Conservation (phyloP, 2,329 filamentous ascomycete genomes). For the Beauveria medogensis region DNA sequence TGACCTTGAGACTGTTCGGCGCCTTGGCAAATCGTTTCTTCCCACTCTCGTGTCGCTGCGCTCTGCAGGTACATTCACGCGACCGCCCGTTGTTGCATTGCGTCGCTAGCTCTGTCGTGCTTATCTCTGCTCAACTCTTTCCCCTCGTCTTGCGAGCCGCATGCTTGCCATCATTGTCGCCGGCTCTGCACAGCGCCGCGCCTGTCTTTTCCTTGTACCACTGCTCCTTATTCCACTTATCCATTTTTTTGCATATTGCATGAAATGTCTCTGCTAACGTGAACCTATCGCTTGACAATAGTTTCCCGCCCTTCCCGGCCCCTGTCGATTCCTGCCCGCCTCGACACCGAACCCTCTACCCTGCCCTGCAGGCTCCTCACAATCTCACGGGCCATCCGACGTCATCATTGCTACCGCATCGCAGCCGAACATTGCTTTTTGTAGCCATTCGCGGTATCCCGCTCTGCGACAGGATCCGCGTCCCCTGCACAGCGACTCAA, state of each 20-base stretch:
- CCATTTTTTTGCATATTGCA: conserved; percentile 7
- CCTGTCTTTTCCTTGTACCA: background rate
- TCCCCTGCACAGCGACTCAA: background rate
- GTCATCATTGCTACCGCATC: conserved; percentile 9
- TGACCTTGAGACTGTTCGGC: conserved; percentile 8
- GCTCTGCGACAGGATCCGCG: background rate
- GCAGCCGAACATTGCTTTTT: conserved; percentile 6
- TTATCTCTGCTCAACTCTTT: background rate
- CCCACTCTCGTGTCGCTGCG: conserved; percentile 2
- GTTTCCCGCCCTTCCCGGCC: conserved; percentile 8
- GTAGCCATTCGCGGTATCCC: background rate
- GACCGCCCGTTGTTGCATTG: conserved; percentile 5
- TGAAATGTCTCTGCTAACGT: conserved; percentile 6
- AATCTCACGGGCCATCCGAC: conserved; percentile 5
- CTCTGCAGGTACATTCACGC: conserved; percentile 8
- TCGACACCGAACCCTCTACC: conserved; percentile 6
- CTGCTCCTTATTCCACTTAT: background rate
- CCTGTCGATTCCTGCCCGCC: conserved; percentile 8
- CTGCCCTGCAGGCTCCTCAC: conserved; percentile 4
- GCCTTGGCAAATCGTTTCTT: conserved; percentile 8
- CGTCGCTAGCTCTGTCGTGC: conserved; percentile 9
- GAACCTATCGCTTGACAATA: conserved; percentile 1
- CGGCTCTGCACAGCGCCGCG: background rate
- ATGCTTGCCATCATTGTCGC: background rate
- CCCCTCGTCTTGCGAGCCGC: background rate